Percentiles rank a stretch among this genome's conserved stretches.
Evolutionary conservation across 2,329 filamentous ascomycete genomes (phyloP).

Genomic region (Zarea fungicola): DNA sequence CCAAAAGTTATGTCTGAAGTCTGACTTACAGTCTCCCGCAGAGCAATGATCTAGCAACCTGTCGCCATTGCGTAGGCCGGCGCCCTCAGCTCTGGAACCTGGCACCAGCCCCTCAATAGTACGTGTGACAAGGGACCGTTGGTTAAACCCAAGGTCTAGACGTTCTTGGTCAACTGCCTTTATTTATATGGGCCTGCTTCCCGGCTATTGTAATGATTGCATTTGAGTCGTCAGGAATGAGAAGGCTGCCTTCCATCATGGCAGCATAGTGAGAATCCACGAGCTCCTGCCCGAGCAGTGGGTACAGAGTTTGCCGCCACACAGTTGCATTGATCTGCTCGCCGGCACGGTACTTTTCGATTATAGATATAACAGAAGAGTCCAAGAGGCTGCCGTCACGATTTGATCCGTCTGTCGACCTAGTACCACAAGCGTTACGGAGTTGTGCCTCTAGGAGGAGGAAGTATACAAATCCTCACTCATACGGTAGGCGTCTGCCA

Average conservation of each 20-base stretch:
- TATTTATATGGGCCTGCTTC: too few species aligned
- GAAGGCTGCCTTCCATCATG: too few species aligned
- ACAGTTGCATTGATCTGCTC: too few species aligned
- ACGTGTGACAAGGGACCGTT: background rate
- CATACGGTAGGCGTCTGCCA: background rate
- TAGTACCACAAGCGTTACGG: background rate
- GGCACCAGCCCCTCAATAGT: background rate
- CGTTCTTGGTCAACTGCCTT: background rate
- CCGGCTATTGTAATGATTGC: too few species aligned
- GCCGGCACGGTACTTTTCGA: too few species aligned
- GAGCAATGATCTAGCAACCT: background rate
- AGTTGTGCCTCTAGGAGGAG: background rate
- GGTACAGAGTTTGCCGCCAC: too few species aligned
- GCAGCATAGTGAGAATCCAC: too few species aligned
- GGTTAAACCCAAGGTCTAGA: background rate
- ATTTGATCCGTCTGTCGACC: background rate
- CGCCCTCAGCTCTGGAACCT: background rate
- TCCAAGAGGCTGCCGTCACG: too few species aligned
- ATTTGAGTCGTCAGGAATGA: too few species aligned
- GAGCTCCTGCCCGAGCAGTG: too few species aligned
- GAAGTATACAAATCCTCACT: slow-evolving; percentile 1
- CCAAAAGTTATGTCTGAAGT: background rate
- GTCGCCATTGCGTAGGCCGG: background rate
- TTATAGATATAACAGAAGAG: too few species aligned
- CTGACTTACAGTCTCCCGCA: too few species aligned